A percentile compares a stretch with the other conserved stretches of the same genome.
phyloP scores from a whole-genome alignment of 768 basidiomycete species.

The Mycena latifolia region DNA sequence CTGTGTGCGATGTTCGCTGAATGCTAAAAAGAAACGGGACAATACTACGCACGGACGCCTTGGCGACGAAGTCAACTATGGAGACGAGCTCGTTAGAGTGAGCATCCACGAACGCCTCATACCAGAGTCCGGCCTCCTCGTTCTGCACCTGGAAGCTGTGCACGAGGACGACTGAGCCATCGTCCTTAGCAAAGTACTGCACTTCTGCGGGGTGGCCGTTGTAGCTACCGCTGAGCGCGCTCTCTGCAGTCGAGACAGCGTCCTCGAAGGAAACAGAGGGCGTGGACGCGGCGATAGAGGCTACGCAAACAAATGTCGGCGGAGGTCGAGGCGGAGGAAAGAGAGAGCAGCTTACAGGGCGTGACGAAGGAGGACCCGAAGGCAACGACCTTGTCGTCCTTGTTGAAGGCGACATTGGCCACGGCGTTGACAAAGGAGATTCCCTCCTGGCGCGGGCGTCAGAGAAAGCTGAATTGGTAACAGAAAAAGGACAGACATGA shows the following conservation, averaged over 20 bases:
- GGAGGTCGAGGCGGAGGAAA: no score
- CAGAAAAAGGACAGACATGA: slow-evolving; percentile 44
- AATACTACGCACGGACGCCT: slow-evolving; percentile 49
- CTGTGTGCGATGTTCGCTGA: no score
- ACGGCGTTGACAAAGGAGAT: slow-evolving; percentile 48
- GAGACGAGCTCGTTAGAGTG: slow-evolving; percentile 54
- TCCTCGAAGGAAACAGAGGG: slow-evolving; percentile 50
- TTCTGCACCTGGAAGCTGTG: neutral
- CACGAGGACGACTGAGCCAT: neutral
- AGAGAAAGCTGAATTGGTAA: no score
- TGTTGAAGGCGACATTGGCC: slow-evolving; percentile 38
- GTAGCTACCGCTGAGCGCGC: slow-evolving; percentile 52
- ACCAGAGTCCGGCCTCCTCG: slow-evolving; percentile 54
- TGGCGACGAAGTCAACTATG: slow-evolving; percentile 59
- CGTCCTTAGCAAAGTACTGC: slow-evolving; percentile 45
- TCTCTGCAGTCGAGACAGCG: slow-evolving; percentile 54
- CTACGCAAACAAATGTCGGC: no score
- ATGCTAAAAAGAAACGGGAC: slow-evolving; percentile 59
- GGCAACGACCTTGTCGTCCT: slow-evolving; percentile 36
- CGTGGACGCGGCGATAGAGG: slow-evolving; percentile 51
- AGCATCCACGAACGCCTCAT: slow-evolving; percentile 71
- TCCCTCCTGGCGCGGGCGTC: no score
- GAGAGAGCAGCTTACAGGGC: neutral
- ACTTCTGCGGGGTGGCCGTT: slow-evolving; percentile 42
- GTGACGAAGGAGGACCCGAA: slow-evolving; percentile 35